Evolutionary conservation across 371 early-diverging fungal species (phyloP).

Genomic region (Mortierella sp.): DNA sequence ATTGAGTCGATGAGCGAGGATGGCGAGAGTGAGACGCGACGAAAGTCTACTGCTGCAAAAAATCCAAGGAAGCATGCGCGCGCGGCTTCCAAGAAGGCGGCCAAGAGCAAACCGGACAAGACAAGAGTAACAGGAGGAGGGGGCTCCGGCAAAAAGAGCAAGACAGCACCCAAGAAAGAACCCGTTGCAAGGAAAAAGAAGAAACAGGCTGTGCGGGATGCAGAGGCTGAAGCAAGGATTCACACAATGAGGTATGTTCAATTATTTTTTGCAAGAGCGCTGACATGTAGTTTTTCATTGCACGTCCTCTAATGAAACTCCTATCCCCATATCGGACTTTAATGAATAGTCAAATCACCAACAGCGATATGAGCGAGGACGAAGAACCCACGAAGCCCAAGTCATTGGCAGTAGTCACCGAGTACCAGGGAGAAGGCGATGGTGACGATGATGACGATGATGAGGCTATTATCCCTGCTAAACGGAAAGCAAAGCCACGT

Average conservation of each 20-base stretch:
- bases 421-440: conserved; percentile 20
- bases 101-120: not conserved
- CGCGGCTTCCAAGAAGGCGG: not conserved
- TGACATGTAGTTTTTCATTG: too few relatives aligned
- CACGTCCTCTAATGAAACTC: not conserved
- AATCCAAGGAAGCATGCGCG: not conserved
- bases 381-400: not conserved
- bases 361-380: conserved; percentile 45
- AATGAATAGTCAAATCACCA: conserved; percentile 46
- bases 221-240: conserved; percentile 25
- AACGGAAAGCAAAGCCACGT: not conserved
- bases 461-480: not conserved
- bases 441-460: conserved; percentile 14
- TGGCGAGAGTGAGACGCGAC: not conserved
- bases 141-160: not conserved
- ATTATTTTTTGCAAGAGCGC: not conserved
- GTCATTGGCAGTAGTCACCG: not conserved
- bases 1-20: conserved; percentile 18
- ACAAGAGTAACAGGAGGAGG: not conserved
- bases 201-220: not conserved
- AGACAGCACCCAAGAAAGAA: not conserved
- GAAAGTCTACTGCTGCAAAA: not conserved
- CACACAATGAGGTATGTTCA: conserved; percentile 34
- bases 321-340: not conserved
- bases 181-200: not conserved